Percentiles rank a stretch among this genome's conserved stretches.
Conservation (phyloP, 2,329 filamentous ascomycete genomes). For the Didymella exigua region DNA sequence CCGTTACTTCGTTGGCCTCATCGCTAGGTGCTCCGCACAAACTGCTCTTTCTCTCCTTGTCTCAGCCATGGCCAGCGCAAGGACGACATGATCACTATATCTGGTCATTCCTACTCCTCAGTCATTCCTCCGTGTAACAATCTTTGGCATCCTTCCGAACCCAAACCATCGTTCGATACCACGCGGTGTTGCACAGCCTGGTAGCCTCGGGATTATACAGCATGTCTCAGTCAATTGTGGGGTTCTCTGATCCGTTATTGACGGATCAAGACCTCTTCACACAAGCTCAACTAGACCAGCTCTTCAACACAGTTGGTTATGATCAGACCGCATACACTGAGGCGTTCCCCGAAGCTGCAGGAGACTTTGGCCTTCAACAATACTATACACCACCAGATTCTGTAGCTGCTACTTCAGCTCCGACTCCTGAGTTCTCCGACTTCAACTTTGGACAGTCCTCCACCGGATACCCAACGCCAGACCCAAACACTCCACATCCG, state of each 20-base stretch:
- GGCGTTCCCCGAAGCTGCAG: constrained; percentile 13
- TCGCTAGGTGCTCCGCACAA: constrained; percentile 16
- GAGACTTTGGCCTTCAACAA: background rate
- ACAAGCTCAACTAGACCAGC: constrained; percentile 18
- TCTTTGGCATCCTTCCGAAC: constrained; percentile 6
- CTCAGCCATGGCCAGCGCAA: constrained; percentile 28
- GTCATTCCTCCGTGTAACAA: constrained; percentile 29
- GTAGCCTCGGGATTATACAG: background rate
- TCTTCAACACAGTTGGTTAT: constrained; percentile 11
- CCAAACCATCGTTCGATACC: constrained; percentile 3
- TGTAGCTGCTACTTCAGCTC: constrained; percentile 9
- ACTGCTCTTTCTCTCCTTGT: constrained; percentile 21
- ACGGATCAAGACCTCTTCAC: constrained; percentile 14
- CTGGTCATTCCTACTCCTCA: constrained; percentile 17
- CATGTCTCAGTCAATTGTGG: constrained; percentile 31
- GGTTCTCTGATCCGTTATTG: constrained; percentile 4
- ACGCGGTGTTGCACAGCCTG: background rate
- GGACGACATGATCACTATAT: constrained; percentile 30
- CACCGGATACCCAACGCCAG: constrained; percentile 20
- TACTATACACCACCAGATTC: background rate
- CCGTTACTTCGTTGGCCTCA: constrained; percentile 13
- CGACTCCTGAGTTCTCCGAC: constrained; percentile 19
- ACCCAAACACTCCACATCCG: constrained; percentile 19
- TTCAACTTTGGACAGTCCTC: constrained; percentile 16
- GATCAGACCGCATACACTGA: constrained; percentile 11